These are phyloP conservation scores for Cruciata laevipes DNA, from an alignment of 257 asterid genomes.

Conservation along the genomic window DNA sequence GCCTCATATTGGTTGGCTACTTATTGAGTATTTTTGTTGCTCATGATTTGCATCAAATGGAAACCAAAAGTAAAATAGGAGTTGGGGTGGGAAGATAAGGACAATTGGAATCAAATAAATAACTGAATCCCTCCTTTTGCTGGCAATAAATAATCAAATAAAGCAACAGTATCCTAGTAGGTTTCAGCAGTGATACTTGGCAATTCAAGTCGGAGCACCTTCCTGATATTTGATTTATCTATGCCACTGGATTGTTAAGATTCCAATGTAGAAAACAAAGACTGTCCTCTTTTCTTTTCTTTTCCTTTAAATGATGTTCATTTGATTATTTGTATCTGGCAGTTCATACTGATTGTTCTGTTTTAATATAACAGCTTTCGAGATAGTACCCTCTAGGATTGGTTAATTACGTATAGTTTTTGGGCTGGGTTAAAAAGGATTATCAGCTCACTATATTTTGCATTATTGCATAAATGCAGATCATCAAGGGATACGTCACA, in stretches of 20 bases:
- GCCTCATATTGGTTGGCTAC: neutral
- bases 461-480: slow-evolving; percentile 30
- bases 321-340: no score
- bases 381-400: neutral
- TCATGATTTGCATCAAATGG: no score
- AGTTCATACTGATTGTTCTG: no score
- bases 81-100: neutral
- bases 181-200: neutral
- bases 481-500: slow-evolving; percentile 66
- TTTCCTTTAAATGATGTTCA: no score
- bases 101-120: neutral
- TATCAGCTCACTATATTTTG: slow-evolving; percentile 4
- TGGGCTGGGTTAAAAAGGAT: neutral
- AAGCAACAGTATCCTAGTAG: neutral
- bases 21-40: neutral
- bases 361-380: neutral
- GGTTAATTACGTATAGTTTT: neutral
- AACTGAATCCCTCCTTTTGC: neutral
- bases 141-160: neutral
- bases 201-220: neutral
- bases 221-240: neutral
- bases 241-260: neutral
- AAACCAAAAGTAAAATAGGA: neutral
- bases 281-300: no score
- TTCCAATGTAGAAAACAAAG: neutral